Conservation (phyloP, 805 yeast species). For the Saccharomycopsis microspora region DNA sequence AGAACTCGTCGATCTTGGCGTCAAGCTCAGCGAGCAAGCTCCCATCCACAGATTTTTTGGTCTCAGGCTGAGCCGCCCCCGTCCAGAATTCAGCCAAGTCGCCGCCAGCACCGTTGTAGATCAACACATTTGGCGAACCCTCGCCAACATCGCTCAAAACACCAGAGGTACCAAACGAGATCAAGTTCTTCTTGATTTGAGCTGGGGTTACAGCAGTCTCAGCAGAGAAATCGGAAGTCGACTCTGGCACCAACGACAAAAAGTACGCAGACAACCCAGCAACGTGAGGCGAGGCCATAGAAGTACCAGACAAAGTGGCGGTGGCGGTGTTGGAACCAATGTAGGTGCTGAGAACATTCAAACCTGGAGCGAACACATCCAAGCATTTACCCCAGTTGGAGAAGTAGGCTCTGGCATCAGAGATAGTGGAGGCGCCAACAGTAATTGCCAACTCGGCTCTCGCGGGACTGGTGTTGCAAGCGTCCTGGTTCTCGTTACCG, state of each 20-base stretch:
- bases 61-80: constrained; percentile 25
- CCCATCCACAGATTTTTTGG: not conserved
- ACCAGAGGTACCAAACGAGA: constrained; percentile 54
- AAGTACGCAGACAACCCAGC: constrained; percentile 86
- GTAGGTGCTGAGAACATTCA: constrained; percentile 74
- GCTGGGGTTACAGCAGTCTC: constrained; percentile 47
- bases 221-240: constrained; percentile 43
- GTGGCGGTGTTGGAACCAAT: constrained; percentile 69
- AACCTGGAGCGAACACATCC: constrained; percentile 95
- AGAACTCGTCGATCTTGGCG: not conserved
- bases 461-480: constrained; percentile 90
- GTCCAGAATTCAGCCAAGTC: constrained; percentile 59
- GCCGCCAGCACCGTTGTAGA: constrained; percentile 75
- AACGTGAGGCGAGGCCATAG: constrained; percentile 97
- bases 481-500: constrained; percentile 89
- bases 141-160: constrained; percentile 51
- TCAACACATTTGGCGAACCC: constrained; percentile 68
- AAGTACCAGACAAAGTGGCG: constrained; percentile 85
- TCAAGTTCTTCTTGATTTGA: constrained; percentile 65
- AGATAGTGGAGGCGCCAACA: constrained; percentile 88
- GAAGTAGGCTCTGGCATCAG: constrained; percentile 88
- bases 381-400: constrained; percentile 95
- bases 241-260: constrained; percentile 73
- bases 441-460: constrained; percentile 75
- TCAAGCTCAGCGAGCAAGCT: not conserved